Percentiles rank a stretch among this genome's conserved stretches.
Conservation (phyloP, 1,139 yeast species). For the Nakaseomyces kungkrabaensis region DNA sequence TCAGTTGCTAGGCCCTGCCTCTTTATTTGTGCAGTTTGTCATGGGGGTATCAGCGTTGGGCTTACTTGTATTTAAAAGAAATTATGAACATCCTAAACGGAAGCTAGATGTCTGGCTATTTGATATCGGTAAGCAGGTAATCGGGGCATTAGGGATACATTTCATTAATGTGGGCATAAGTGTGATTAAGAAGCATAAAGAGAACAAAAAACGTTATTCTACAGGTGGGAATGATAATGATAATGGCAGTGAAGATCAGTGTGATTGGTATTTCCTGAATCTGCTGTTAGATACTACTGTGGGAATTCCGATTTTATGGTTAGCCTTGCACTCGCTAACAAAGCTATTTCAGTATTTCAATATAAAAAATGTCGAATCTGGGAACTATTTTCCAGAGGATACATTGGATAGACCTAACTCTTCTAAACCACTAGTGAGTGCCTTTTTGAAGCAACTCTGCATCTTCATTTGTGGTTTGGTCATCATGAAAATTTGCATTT, state of each 20-base stretch:
- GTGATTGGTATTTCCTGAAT: slow-evolving; percentile 88
- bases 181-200: slow-evolving; percentile 37
- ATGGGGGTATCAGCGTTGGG: slow-evolving; percentile 71
- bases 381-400: slow-evolving; percentile 43
- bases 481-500: slow-evolving; percentile 46
- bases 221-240: slow-evolving; percentile 14
- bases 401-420: background rate
- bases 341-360: slow-evolving; percentile 39
- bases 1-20: slow-evolving; percentile 63
- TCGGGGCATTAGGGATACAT: slow-evolving; percentile 82
- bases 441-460: slow-evolving; percentile 63
- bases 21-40: slow-evolving; percentile 51
- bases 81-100: slow-evolving; percentile 71
- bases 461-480: slow-evolving; percentile 54
- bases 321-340: slow-evolving; percentile 37
- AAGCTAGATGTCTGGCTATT: slow-evolving; percentile 84
- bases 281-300: slow-evolving; percentile 84
- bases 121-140: slow-evolving; percentile 81
- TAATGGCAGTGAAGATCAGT: slow-evolving; percentile 42
- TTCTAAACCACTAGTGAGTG: slow-evolving; percentile 44
- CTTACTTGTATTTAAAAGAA: slow-evolving; percentile 65
- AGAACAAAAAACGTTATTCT: slow-evolving; percentile 1
- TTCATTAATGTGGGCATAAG: slow-evolving; percentile 67
- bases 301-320: slow-evolving; percentile 82
- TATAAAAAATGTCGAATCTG: slow-evolving; percentile 61